Evolutionary conservation across 2,329 filamentous ascomycete genomes (phyloP).

Genomic region (Colletotrichum noveboracense): DNA sequence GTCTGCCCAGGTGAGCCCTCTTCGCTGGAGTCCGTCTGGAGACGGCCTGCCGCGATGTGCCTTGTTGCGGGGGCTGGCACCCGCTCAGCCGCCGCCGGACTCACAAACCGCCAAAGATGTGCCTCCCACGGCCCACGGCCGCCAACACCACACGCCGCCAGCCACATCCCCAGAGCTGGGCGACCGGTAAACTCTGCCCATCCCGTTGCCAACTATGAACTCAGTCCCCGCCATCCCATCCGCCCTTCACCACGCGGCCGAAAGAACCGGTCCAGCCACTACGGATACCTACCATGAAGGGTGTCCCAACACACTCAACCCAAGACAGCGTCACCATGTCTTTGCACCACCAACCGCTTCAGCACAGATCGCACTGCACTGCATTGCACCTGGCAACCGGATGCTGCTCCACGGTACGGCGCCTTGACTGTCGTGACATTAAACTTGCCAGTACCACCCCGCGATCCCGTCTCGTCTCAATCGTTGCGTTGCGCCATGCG

Average conservation of each 20-base stretch:
- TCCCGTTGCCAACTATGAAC: background rate
- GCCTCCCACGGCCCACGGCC: background rate
- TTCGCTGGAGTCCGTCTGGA: background rate
- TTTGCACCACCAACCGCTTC: background rate
- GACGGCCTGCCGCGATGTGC: conserved; percentile 8
- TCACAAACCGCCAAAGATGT: background rate
- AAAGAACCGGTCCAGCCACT: background rate
- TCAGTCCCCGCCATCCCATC: background rate
- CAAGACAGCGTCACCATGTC: background rate
- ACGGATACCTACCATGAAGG: background rate
- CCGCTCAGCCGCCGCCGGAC: conserved; percentile 9
- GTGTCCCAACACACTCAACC: background rate
- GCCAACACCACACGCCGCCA: background rate
- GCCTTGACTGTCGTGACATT: background rate
- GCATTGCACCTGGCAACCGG: background rate
- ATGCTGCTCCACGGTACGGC: background rate
- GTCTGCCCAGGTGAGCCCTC: background rate
- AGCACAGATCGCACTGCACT: background rate
- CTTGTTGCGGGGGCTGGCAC: conserved; percentile 4
- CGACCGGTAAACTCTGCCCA: background rate
- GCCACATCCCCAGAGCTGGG: background rate
- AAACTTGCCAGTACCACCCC: background rate
- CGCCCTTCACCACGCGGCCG: background rate
- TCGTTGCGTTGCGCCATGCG: background rate
- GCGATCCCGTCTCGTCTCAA: background rate